Evolutionary conservation across 441 rosid genomes (phyloP), one percentile per base, ranked within the genome.

Genomic region (Omphalea diandra): DNA sequence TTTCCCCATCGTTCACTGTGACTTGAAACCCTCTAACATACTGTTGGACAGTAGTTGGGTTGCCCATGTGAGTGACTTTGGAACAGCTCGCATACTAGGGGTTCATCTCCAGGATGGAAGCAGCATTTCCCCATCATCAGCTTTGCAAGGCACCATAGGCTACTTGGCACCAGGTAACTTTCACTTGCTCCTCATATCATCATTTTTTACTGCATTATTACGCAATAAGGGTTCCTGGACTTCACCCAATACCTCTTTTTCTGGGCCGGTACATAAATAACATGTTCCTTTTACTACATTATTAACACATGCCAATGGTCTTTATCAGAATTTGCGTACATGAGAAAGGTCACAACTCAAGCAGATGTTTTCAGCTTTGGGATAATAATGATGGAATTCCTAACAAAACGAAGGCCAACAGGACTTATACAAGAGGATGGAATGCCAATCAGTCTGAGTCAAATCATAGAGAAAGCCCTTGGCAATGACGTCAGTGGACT

Each of bases 321-420:
- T 43, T 38, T 50, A 24, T 9, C 91, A 93, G 96, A 93, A 72
- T 86, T 91, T 27, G 96, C 97, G 22, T 93, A 89, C 76, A 87
- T 89, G 91, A 79, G 90, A 75, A 88, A 69, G 46, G 93, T 85
- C 62, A 87, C 96, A 14, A 84, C 96, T 18, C 87, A 93, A 76
- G 96, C 76, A n/a, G 98, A 88, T 65, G 86, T 90, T 8, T 90
- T 87, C 83, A 91, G 98, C 88, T 93, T 86, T 38, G 96, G 97
- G 38, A 65, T 80, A 27, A 66, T 93, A 69, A 75, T 91, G 72
- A 82, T 93, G 86, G 97, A 91, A 86, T 65, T 89, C 55, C 77
- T 91, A 26, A 86, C 88, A 26, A 87, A 78, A 73, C 81, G 69
- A 69, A 89, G 97, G 77, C 97, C 96, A 12, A 91, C 98, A 0